These are phyloP conservation scores for Pilaira anomala DNA, from an alignment of 192 early-diverging fungal genomes.

Conservation along the genomic window DNA sequence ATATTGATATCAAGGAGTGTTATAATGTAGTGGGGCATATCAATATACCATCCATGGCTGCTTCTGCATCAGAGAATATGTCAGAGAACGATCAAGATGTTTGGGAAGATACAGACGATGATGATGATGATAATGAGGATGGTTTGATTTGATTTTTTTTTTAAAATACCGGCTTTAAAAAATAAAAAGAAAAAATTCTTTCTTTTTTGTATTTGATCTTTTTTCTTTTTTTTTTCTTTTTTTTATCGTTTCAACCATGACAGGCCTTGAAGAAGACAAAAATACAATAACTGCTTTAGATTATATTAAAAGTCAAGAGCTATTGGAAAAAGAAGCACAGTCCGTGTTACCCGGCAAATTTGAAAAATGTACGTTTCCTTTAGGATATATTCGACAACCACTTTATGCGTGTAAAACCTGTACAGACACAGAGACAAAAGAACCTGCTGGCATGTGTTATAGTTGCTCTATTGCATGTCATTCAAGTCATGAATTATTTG, in stretches of 20 bases:
- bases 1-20: slow-evolving; percentile 4
- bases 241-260: neutral
- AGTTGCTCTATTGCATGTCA: slow-evolving; percentile 79
- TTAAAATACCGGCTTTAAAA: too few relatives aligned
- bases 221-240: neutral
- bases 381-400: slow-evolving; percentile 75
- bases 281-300: slow-evolving; percentile 43
- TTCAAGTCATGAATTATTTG: slow-evolving; percentile 73
- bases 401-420: slow-evolving; percentile 85
- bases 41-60: too few relatives aligned
- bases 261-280: neutral
- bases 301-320: slow-evolving; percentile 36
- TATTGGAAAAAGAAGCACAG: slow-evolving; percentile 43
- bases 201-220: neutral
- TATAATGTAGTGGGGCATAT: neutral
- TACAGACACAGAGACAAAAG: slow-evolving; percentile 26
- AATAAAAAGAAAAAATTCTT: too few relatives aligned
- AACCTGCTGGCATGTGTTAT: slow-evolving; percentile 66
- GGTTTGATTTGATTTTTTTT: too few relatives aligned
- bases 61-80: neutral
- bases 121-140: neutral
- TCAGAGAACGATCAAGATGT: neutral
- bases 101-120: too few relatives aligned
- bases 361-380: slow-evolving; percentile 69
- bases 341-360: slow-evolving; percentile 65